These are phyloP conservation scores for Mortierella claussenii DNA, from an alignment of 192 early-diverging fungal genomes.

Conservation along the genomic window DNA sequence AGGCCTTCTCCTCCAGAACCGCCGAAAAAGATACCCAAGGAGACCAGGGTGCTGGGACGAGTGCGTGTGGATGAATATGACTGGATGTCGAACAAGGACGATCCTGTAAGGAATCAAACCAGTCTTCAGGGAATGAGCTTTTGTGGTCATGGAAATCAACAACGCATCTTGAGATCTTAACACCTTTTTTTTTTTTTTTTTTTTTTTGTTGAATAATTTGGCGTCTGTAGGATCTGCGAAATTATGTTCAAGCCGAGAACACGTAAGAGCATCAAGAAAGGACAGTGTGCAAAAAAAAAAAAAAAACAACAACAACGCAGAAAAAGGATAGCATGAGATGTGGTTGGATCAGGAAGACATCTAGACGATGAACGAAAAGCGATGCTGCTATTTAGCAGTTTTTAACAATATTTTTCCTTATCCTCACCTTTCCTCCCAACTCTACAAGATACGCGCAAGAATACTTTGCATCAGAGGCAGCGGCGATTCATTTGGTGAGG, in stretches of 20 bases:
- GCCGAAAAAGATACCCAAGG: conserved; percentile 54
- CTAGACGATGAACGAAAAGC: no score
- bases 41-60: conserved; percentile 48
- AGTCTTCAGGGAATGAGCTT: neutral
- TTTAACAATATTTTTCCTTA: conserved; percentile 16
- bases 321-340: no score
- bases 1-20: conserved; percentile 46
- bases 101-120: conserved; percentile 47
- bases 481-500: conserved; percentile 42
- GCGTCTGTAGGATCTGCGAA: conserved; percentile 47
- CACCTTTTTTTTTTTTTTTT: conserved; percentile 3
- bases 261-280: conserved; percentile 33
- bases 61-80: conserved; percentile 60
- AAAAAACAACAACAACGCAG: conserved; percentile 9
- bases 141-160: neutral
- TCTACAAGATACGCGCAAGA: conserved; percentile 46
- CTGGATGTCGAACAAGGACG: conserved; percentile 64
- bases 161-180: no score
- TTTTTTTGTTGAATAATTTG: neutral
- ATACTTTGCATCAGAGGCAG: conserved; percentile 41
- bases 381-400: no score
- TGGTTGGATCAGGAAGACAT: no score
- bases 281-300: neutral
- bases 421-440: conserved; percentile 1
- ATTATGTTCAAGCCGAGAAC: conserved; percentile 64